Base-by-base conservation (phyloP, 345 rosid genomes). In the Murraya koenigii region DNA sequence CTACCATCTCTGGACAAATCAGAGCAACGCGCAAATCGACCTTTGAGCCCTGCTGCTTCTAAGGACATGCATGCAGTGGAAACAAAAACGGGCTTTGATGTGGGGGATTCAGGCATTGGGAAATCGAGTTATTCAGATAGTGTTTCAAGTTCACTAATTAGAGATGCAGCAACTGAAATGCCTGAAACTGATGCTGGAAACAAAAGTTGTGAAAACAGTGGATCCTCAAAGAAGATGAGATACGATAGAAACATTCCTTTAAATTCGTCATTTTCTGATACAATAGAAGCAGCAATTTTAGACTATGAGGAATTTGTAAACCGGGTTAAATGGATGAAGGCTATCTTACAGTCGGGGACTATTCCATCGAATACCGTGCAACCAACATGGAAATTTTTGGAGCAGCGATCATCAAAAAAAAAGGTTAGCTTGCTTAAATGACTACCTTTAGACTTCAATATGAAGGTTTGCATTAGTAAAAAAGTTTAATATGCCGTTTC, bases 241-340 rank as follows among this genome's bases (percentile, higher is more conserved):
- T 69, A 69, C 30, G 80, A 81, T 36, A 82, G 33, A 76, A 77
- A 47, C 33, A 33, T 86, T 65, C 28, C 36, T 33, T 72, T 82
- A 20, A 83, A 91, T 66, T 84, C 90, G 7, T 81, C 74, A 38
- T 74, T 70, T 72, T 81, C 90, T 20, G 84, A 87, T 76, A 74
- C 88, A 5, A 63, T 81, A 1, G 97, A 91, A 81, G 90, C 89
- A 78, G 85, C 92, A 3, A 72, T 91, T 72, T 28, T 85, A 81
- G 92, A 91, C 83, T 74, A 89, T 72, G 97, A 93, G 86, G 93
- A 85, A 74, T 88, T 91, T 66, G 81, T 83, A 17, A 84, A 78
- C 73, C 86, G 88, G 56, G 77, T 91, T 23, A 83, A 81, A 69
- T 89, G 89, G 96, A 82, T 90, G 17, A 87, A 87, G 81, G 68